Base-by-base conservation (phyloP, 116 monocot genomes). In the Trichopus zeylanicus region DNA sequence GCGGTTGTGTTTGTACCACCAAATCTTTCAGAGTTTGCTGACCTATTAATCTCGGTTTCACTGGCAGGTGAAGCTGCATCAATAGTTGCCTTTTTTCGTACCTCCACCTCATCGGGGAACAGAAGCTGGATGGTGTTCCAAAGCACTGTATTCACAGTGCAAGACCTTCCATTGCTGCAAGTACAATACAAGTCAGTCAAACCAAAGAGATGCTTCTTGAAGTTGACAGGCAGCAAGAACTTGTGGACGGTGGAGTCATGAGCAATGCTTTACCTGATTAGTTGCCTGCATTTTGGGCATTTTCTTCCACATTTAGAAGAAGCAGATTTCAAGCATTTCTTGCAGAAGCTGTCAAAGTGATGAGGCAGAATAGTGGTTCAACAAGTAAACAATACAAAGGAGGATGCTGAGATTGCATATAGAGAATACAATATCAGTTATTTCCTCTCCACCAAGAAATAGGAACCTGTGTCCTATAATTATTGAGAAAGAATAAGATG, bases 121-220 rank as follows among this genome's bases (percentile, higher is more conserved):
- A 97, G 70, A 34, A 97, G 87, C 31, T 97, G 91, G 13, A 97
- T 84, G 15, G 97, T 97, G 77, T 87, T 97, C 91, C 97, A 97
- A 7, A 97, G 90, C 4, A 91, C 87, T 1, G 91, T 91, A 70
- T 91, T 97, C 20, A 97, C 70, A 0, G 84, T 76, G 70, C 81
- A 90, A 9, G 91, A 73, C 68, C 97, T 87, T 53, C 57, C 64
- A 48, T 79, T 81, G 72, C 97, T 97, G 78, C 62, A 79, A 48
- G 2, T n/a, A n/a, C n/a, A 11, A 48, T 30, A 31, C 22, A 19
- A 47, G 4, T 47, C n/a, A 29, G n/a, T 65, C 7, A 5, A 37
- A 4, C 6, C 7, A 7, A 37, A 26, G 33, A 26, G 18, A 30
- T 8, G 22, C n/a, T 31, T 21, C 24, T 23, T 2, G 19, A 23